Evolutionary conservation across 2,329 filamentous ascomycete genomes (phyloP).

Genomic region (Paraphoma sp.): DNA sequence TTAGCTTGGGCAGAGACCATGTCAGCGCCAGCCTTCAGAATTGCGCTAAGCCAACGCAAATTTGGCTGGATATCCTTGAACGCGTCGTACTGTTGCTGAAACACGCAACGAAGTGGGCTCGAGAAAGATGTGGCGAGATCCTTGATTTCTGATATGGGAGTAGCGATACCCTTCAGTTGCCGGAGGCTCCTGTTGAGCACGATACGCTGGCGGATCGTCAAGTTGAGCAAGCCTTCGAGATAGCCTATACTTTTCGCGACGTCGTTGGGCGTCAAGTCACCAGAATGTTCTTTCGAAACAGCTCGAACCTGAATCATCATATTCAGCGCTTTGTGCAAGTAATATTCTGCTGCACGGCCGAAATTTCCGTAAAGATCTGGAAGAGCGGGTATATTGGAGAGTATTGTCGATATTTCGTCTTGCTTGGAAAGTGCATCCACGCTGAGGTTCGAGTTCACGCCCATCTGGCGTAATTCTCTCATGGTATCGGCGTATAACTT

Average conservation of each 20-base stretch:
- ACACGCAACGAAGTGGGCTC: slow-evolving; percentile 20
- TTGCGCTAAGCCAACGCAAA: slow-evolving; percentile 69
- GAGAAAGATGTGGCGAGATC: slow-evolving; percentile 32
- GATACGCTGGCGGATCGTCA: slow-evolving; percentile 67
- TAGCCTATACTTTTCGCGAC: slow-evolving; percentile 80
- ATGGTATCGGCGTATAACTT: slow-evolving; percentile 90
- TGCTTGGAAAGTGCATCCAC: slow-evolving; percentile 77
- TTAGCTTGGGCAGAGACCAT: slow-evolving; percentile 72
- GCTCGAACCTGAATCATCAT: slow-evolving; percentile 72
- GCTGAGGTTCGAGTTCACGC: slow-evolving; percentile 82
- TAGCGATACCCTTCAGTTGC: slow-evolving; percentile 47
- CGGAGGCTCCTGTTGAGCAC: slow-evolving; percentile 41
- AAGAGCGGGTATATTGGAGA: slow-evolving; percentile 60
- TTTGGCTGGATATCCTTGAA: slow-evolving; percentile 21
- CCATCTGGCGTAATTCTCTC: slow-evolving; percentile 85
- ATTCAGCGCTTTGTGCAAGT: slow-evolving; percentile 81
- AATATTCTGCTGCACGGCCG: slow-evolving; percentile 63
- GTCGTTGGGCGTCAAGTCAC: slow-evolving; percentile 83
- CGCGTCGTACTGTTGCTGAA: slow-evolving; percentile 15
- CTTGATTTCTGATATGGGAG: slow-evolving; percentile 44
- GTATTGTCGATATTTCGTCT: slow-evolving; percentile 70
- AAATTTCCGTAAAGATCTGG: slow-evolving; percentile 33
- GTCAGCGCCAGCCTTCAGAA: slow-evolving; percentile 68
- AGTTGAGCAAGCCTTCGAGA: slow-evolving; percentile 81
- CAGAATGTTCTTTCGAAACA: slow-evolving; percentile 75